Evolutionary conservation across 148 eudicot genomes (phyloP), one percentile per base, ranked within the genome.

Genomic region (Fagopyrum esculentum): DNA sequence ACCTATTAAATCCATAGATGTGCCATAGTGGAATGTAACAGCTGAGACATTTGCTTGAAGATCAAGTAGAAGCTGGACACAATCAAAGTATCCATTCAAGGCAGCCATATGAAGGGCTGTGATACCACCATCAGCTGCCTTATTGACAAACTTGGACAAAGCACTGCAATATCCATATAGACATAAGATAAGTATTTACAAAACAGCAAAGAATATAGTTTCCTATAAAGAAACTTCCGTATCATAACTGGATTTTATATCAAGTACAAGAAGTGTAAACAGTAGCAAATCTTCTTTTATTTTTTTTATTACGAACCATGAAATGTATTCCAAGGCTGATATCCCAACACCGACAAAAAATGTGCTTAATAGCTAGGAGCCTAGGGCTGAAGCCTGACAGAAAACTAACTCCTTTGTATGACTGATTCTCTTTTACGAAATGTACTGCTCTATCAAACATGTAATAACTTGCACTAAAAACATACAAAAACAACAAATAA

Each of bases 41-140:
- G 90, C 84, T 46, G 97, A 89, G 30, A 89, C 87, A 82, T 90
- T 86, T 26, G 99, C 99, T 75, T 84, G 92, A 74, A 92, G 92
- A 84, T 95, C 97, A 79, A 95, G 90, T 26, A 95, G 88, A 47
- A 95, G 96, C 81, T 89, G 96, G 45, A 90, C 85, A 78, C 97
- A 95, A 46, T 95, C 97, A 79, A 86, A 88, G 80, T 89, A 87
- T 30, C 97, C 99, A 83, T 95, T 92, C 75, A 95, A 82, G 13
- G 96, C 96, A 80, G 97, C 97, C 96, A 95, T 95, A 75, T 95
- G 99, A 78, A 95, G 99, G 77, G 99, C 94, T 48, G 99, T 95
- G 76, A 90, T 89, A 76, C 99, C 99, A 85, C 97, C 96, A 84
- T 95, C 99, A 75, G 99, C 96, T 77, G 92, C 92, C 83, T 90